Base-by-base conservation (phyloP, 1,284 basidiomycete genomes). In the Xerocomus amazonicus region DNA sequence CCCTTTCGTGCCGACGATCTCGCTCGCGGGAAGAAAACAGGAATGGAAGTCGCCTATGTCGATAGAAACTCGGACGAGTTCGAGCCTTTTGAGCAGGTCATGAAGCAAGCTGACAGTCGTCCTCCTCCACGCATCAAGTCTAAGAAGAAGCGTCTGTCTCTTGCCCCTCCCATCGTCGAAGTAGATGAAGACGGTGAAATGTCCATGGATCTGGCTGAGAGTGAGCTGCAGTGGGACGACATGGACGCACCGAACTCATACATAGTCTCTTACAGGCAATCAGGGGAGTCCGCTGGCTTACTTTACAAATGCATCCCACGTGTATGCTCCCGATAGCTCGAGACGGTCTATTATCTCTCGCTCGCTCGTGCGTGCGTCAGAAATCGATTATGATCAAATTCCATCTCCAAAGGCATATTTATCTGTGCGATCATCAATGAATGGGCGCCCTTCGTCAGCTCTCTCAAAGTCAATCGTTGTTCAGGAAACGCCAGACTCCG, bases 41-140 rank as follows among this genome's bases (percentile, higher is more conserved):
- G 87, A 3, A 74, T 87, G 46, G 72, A 77, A 2, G 80, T 90
- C 14, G 75, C 69, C 27, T 78, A 83, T 63, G 80, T 90, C 44
- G 80, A 83, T 45, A 79, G 81, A 54, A 83, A 83, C 57, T 84
- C 84, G 13, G 88, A 92, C 62, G 94, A 92, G 9, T 91, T 90
- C 65, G 92, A 95, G 67, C 83, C 83, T 10, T 87, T 91, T 59
- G 81, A 84, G 49, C 79, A 83, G 56, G 75, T 92, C 60, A 80
- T 94, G 55, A 73, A 76, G 43, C 83, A 87, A 59, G 84, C 79
- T 0, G 84, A 89, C 67, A 73, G 73, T 47, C 72, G 76, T n/a
- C 76, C 81, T 4, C 83, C 83, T 4, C 79, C 78, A n/a, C 73
- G 70, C 46, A 72, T 76, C 27, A 77, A 74, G 58, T 65, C 60